Conservation (phyloP, 495 filamentous ascomycete genomes). For the Penicillium steckii region DNA sequence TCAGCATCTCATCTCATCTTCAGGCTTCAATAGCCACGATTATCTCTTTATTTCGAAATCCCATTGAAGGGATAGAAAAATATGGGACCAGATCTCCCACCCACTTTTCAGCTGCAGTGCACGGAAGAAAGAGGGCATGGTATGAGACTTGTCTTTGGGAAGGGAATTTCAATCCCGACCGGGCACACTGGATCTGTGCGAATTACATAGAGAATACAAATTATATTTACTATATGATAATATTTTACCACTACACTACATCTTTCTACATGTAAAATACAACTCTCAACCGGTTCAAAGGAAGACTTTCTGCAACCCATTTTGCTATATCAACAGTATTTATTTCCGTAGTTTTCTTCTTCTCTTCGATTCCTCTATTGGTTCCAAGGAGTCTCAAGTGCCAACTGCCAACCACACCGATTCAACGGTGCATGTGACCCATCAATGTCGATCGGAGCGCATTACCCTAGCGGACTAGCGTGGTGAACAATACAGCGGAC, state of each 20-base stretch:
- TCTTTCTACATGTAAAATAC: too few relatives aligned
- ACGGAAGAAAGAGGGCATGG: neutral
- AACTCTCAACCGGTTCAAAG: too few relatives aligned
- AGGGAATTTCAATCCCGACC: neutral
- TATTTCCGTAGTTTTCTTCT: neutral
- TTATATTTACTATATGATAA: too few relatives aligned
- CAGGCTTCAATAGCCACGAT: neutral
- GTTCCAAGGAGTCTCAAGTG: neutral
- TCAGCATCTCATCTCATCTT: slow-evolving; percentile 14
- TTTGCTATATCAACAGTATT: too few relatives aligned
- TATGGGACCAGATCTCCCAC: neutral
- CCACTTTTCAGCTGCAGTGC: neutral
- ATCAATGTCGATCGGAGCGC: slow-evolving; percentile 22
- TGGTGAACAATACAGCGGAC: neutral
- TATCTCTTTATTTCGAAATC: neutral
- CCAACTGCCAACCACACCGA: slow-evolving; percentile 6
- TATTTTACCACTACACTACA: neutral
- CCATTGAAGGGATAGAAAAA: too few relatives aligned
- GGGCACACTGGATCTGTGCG: neutral
- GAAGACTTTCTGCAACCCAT: too few relatives aligned
- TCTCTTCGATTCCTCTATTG: neutral
- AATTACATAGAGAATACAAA: neutral
- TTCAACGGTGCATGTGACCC: slow-evolving; percentile 21
- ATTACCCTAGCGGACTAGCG: neutral
- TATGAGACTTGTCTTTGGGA: neutral